Conservation (phyloP, 2,329 filamentous ascomycete species). For the Sporothrix curviconia region DNA sequence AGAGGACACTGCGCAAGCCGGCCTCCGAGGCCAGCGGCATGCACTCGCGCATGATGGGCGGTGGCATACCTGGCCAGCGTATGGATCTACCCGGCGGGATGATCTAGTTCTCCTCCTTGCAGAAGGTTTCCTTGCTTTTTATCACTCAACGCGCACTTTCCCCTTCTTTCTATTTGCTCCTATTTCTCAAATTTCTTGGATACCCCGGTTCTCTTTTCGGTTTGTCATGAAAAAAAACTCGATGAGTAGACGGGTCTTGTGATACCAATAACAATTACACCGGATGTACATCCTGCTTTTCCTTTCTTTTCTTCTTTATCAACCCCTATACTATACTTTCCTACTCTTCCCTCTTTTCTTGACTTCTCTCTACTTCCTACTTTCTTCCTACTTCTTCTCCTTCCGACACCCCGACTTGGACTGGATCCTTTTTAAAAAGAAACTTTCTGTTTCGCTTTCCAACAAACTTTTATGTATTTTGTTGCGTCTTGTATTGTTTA, state of each 20-base stretch:
- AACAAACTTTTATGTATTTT: too few relatives aligned
- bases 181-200: slow-evolving; percentile 2
- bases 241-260: slow-evolving; percentile 18
- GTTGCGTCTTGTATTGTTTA: too few relatives aligned
- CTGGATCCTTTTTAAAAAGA: too few relatives aligned
- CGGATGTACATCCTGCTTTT: not conserved
- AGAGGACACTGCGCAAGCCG: slow-evolving; percentile 38
- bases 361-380: not conserved
- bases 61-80: slow-evolving; percentile 19
- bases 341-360: not conserved
- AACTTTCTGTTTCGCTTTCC: too few relatives aligned
- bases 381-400: too few relatives aligned
- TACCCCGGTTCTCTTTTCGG: slow-evolving; percentile 6
- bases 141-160: not conserved
- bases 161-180: not conserved
- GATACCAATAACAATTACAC: slow-evolving; percentile 23
- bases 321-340: not conserved
- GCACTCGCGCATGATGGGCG: slow-evolving; percentile 15
- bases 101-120: slow-evolving; percentile 22
- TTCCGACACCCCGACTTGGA: too few relatives aligned
- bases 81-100: slow-evolving; percentile 30
- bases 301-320: not conserved
- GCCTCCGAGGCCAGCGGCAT: slow-evolving; percentile 33
- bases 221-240: not conserved
- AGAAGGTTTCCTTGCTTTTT: not conserved